Conservation (phyloP, 225 moss, liverwort and hornwort species). For the Pleurozium schreberi region DNA sequence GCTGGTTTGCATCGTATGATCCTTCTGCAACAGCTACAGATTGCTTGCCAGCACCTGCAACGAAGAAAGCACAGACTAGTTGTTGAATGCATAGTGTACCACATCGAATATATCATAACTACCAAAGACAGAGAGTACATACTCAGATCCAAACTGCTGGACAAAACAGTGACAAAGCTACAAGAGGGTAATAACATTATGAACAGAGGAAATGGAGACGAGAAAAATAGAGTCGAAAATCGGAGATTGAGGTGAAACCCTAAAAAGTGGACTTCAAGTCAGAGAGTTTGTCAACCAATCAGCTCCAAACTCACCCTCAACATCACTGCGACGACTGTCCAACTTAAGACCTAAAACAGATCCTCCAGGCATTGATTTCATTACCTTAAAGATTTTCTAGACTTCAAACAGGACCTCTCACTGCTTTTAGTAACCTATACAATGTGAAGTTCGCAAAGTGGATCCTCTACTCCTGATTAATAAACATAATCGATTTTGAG, state of each 20-base stretch:
- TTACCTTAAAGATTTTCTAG: neutral
- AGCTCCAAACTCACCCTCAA: neutral
- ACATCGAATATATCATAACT: neutral
- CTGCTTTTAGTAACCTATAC: neutral
- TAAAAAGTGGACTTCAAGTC: neutral
- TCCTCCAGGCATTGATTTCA: neutral
- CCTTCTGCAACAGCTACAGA: neutral
- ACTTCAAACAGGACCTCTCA: neutral
- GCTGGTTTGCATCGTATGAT: neutral
- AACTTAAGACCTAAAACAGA: neutral
- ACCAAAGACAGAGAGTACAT: neutral
- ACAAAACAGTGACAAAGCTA: neutral
- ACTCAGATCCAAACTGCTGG: neutral
- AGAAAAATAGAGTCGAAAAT: neutral
- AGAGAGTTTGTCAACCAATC: neutral
- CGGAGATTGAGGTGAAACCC: neutral
- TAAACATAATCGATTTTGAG: neutral
- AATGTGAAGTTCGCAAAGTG: neutral
- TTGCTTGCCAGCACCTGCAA: conserved; percentile 5
- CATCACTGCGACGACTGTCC: neutral
- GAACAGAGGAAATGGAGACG: neutral
- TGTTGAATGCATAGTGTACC: neutral
- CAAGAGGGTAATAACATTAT: neutral
- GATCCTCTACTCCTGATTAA: neutral
- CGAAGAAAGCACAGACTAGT: neutral